phyloP scores from a whole-genome alignment of 345 rosid genomes.

The Euphorbia lathyris region DNA sequence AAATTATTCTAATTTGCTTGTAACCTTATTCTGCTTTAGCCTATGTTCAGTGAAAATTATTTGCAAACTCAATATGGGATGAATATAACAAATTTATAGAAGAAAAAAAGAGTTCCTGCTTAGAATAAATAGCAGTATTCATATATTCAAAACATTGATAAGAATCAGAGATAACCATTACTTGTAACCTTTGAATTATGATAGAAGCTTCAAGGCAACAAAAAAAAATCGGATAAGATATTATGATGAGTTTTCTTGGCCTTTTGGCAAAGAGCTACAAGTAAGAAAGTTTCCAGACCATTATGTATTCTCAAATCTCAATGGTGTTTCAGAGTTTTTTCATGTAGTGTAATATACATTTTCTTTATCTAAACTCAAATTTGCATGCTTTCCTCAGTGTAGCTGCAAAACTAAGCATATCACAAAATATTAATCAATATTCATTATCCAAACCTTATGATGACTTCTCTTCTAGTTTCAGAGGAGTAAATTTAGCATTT shows the following conservation, averaged over 20 bases:
- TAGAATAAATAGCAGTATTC: no score
- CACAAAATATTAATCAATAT: not conserved
- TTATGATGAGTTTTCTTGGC: not conserved
- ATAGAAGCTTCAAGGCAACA: not conserved
- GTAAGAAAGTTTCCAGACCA: not conserved
- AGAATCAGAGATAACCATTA: no score
- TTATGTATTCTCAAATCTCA: not conserved
- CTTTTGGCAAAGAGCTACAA: not conserved
- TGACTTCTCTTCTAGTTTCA: conserved; percentile 39
- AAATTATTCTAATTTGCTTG: no score
- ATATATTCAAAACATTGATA: no score
- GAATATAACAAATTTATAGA: no score
- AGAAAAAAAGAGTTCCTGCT: no score
- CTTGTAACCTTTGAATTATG: not conserved
- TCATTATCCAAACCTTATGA: conserved; percentile 10
- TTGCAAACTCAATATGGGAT: no score
- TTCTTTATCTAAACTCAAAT: not conserved
- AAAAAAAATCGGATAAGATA: not conserved
- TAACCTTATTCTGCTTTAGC: no score
- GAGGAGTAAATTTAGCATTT: conserved; percentile 42
- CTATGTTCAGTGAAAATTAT: no score
- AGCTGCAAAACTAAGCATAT: not conserved
- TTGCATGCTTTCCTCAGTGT: no score
- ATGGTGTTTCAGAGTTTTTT: not conserved
- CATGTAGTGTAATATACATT: not conserved